phyloP scores from a whole-genome alignment of 2,329 filamentous ascomycete genomes.

The Scytalidium sp. region DNA sequence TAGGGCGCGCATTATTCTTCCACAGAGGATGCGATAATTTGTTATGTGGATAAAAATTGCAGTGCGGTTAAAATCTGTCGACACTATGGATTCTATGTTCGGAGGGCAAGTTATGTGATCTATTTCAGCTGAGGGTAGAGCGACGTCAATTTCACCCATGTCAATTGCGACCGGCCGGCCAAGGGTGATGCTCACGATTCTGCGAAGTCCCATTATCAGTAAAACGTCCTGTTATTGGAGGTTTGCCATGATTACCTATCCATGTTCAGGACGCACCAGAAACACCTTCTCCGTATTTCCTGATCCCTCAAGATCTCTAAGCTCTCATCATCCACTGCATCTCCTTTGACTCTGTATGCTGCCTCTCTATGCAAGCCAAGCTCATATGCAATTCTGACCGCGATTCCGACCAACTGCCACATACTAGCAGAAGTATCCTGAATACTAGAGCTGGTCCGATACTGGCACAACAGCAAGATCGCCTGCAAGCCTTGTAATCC shows the following conservation, averaged over 20 bases:
- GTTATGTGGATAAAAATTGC: constrained; percentile 37
- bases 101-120: constrained; percentile 5
- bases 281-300: constrained; percentile 36
- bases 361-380: constrained; percentile 63
- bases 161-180: constrained; percentile 37
- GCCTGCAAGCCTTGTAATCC: constrained; percentile 37
- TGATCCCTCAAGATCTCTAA: constrained; percentile 19
- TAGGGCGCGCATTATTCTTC: constrained; percentile 32
- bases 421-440: constrained; percentile 36
- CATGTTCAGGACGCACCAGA: constrained; percentile 40
- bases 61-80: constrained; percentile 11
- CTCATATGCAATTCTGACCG: constrained; percentile 63
- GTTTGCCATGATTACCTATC: constrained; percentile 18
- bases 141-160: constrained; percentile 38
- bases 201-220: not conserved
- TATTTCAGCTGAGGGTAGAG: constrained; percentile 28
- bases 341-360: constrained; percentile 25
- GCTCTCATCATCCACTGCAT: constrained; percentile 36
- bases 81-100: constrained; percentile 8
- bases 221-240: not conserved
- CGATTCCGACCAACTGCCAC: constrained; percentile 58
- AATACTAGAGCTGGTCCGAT: constrained; percentile 37
- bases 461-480: constrained; percentile 40
- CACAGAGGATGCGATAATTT: constrained; percentile 37
- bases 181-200: constrained; percentile 34